Conservation (phyloP, 2,329 filamentous ascomycete species). For the Cladobotryum mycophilum region DNA sequence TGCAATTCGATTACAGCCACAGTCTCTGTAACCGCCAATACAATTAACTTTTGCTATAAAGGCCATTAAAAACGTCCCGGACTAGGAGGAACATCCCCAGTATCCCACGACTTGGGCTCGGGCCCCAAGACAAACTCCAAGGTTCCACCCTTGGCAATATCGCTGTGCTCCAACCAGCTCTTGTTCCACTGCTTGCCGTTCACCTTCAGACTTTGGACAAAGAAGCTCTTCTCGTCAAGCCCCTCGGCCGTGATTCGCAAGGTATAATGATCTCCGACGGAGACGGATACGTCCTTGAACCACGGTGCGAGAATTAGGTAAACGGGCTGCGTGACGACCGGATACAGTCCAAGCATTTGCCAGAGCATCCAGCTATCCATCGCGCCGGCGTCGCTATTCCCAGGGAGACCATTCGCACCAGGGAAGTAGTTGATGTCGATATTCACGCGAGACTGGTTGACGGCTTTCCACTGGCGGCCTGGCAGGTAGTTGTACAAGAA, state of each 20-base stretch:
- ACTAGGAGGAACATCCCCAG: slow-evolving; percentile 43
- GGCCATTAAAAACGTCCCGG: slow-evolving; percentile 24
- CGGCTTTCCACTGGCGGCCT: slow-evolving; percentile 44
- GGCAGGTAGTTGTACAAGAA: slow-evolving; percentile 52
- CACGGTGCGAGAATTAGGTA: slow-evolving; percentile 47
- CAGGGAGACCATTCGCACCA: slow-evolving; percentile 40
- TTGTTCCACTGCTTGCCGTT: slow-evolving; percentile 45
- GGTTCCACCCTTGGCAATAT: slow-evolving; percentile 34
- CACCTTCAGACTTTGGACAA: slow-evolving; percentile 46
- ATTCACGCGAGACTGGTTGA: slow-evolving; percentile 41
- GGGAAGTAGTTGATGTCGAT: slow-evolving; percentile 40
- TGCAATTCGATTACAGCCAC: no score
- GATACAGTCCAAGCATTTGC: slow-evolving; percentile 50
- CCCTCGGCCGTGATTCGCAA: slow-evolving; percentile 37
- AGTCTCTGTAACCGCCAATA: no score
- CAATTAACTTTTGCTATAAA: no score
- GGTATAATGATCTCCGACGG: slow-evolving; percentile 34
- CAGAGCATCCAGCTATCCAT: slow-evolving; percentile 55
- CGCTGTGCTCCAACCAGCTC: slow-evolving; percentile 51
- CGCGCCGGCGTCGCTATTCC: slow-evolving; percentile 52
- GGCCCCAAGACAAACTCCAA: slow-evolving; percentile 44
- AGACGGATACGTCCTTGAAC: slow-evolving; percentile 43
- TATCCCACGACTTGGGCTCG: slow-evolving; percentile 30
- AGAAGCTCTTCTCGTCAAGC: slow-evolving; percentile 37
- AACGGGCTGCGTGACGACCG: slow-evolving; percentile 50